Conservation (phyloP, 1,139 yeast species). For the Blastobotrys illinoisensis region DNA sequence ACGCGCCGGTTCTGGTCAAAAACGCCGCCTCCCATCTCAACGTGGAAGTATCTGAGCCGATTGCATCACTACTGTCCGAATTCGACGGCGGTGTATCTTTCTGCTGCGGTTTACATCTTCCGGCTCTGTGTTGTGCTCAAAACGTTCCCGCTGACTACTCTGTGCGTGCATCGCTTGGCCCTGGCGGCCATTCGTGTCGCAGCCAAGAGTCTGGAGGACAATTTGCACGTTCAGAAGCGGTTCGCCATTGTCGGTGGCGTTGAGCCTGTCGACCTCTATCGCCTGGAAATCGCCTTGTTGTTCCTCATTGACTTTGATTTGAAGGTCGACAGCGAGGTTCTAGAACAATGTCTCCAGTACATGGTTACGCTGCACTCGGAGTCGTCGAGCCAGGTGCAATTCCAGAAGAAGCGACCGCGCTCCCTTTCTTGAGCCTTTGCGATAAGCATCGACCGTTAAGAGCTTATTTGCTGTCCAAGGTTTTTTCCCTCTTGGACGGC, state of each 20-base stretch:
- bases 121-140: conserved; percentile 31
- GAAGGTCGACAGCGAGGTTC: conserved; percentile 28
- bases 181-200: conserved; percentile 47
- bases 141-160: conserved; percentile 35
- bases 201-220: conserved; percentile 48
- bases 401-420: not conserved
- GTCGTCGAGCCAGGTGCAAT: not conserved
- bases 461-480: not conserved
- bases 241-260: conserved; percentile 52
- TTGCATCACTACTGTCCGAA: conserved; percentile 40
- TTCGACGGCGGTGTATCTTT: conserved; percentile 41
- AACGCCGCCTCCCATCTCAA: conserved; percentile 34
- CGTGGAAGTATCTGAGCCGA: conserved; percentile 37
- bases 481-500: not conserved
- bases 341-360: conserved; percentile 24
- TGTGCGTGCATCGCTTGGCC: conserved; percentile 44
- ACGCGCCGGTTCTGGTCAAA: conserved; percentile 37
- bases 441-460: not conserved
- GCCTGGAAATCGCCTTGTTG: conserved; percentile 45
- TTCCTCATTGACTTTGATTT: conserved; percentile 36
- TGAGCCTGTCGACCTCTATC: conserved; percentile 39
- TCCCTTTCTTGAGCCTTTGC: not conserved
- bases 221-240: conserved; percentile 44
- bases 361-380: conserved; percentile 7
- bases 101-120: conserved; percentile 36